Evolutionary conservation across 768 basidiomycete genomes (phyloP), one percentile per base, ranked within the genome.

Genomic region (Tylopilus sp.): DNA sequence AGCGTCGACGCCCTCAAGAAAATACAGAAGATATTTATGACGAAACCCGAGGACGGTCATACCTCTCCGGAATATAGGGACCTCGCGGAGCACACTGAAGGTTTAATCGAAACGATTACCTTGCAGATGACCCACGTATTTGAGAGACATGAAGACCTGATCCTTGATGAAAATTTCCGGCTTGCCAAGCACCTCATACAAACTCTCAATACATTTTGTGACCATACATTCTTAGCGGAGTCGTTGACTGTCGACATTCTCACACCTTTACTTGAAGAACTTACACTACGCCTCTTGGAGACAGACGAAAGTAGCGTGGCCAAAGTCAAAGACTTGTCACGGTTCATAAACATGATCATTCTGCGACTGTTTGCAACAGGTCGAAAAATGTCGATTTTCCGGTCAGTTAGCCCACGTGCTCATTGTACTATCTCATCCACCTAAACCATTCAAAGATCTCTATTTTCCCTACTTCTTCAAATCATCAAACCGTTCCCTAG

Each of bases 321-420:
- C 67, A 88, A 92, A 64, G 84, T 97, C 37, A 92, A 94, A 66
- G 97, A 98, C 66, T 66, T 98, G 53, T 94, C 93, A 6, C 84
- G 91, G 45, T 98, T 97, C 71, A 95, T 99, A 73, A 99, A 99
- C 71, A 95, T 98, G 91, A 94, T 98, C 53, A 88, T 98, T 56
- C 76, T 99, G 52, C 87, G 95, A 29, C 69, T 97, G 50, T 96
- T 99, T 73, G 89, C 92, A 30, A 93, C 92, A 11, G 88, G 89
- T 16, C 79, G 92, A 58, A 80, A 89, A 52, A 93, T 93, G 81
- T 86, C 92, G 0, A 87, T 95, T 50, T 96, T 96, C 74, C 80
- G 90, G 94, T 94, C 48, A 64, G 86, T 62, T 19, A 24, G 41
- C 52, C 25, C 25, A 13, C 41, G 4, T 45, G 14, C 38, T 46